A percentile compares a stretch with the other conserved stretches of the same genome.
Evolutionary conservation across 2,329 filamentous ascomycete genomes (phyloP).

Genomic region (Fusarium nisikadoi): DNA sequence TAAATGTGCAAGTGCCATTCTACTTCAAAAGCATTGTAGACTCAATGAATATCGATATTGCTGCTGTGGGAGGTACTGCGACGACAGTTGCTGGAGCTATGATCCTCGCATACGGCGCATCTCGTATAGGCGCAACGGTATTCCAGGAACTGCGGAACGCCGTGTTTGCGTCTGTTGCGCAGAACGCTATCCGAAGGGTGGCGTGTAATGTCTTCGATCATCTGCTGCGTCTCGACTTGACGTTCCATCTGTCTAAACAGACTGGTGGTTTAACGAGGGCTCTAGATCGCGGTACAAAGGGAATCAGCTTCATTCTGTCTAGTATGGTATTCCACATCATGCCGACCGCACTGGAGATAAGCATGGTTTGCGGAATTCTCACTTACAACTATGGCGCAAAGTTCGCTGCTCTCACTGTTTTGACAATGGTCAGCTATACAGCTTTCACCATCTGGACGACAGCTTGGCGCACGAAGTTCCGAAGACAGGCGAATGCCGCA

Average conservation of each 20-base stretch:
- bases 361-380: constrained; percentile 94
- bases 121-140: constrained; percentile 86
- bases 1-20: constrained; percentile 98
- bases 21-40: constrained; percentile 99
- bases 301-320: constrained; percentile 95
- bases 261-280: constrained; percentile 94
- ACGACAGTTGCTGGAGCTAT: constrained; percentile 90
- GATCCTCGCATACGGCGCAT: constrained; percentile 91
- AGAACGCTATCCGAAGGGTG: constrained; percentile 93
- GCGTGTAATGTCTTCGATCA: constrained; percentile 94
- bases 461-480: constrained; percentile 96
- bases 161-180: constrained; percentile 94
- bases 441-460: constrained; percentile 98
- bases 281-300: constrained; percentile 96
- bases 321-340: constrained; percentile 99
- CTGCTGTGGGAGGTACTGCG: constrained; percentile 86
- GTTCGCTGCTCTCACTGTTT: constrained; percentile 89
- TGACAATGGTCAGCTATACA: constrained; percentile 93
- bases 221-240: constrained; percentile 85
- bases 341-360: constrained; percentile 92
- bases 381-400: constrained; percentile 94
- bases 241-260: constrained; percentile 93
- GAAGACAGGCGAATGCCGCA: constrained; percentile 92
- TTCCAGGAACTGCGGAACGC: constrained; percentile 97
- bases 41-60: constrained; percentile 95